A percentile compares a stretch with the other conserved stretches of the same genome.
Evolutionary conservation across 1,139 yeast genomes (phyloP).

Genomic region (Debaryomycetaceae sp.): DNA sequence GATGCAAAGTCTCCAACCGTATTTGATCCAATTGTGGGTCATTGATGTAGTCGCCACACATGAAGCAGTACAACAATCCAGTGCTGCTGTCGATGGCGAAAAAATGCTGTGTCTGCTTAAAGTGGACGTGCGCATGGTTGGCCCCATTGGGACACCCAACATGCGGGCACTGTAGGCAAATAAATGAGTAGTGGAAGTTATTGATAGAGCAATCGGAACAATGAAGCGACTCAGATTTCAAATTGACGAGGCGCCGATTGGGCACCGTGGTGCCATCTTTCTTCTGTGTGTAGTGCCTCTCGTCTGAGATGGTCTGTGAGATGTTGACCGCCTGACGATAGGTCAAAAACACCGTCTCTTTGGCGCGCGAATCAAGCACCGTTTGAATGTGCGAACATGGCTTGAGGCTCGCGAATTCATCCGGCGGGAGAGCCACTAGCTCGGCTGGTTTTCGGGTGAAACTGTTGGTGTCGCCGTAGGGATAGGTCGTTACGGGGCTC

Average conservation of each 20-base stretch:
- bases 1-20: slow-evolving; percentile 29
- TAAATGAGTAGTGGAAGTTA: slow-evolving; percentile 50
- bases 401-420: slow-evolving; percentile 27
- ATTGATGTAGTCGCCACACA: slow-evolving; percentile 68
- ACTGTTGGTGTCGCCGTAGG: slow-evolving; percentile 1
- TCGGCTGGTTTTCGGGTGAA: slow-evolving; percentile 9
- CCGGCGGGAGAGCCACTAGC: slow-evolving; percentile 23
- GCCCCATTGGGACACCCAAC: slow-evolving; percentile 60
- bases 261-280: slow-evolving; percentile 31
- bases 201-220: slow-evolving; percentile 49
- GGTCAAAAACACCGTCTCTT: slow-evolving; percentile 53
- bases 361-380: slow-evolving; percentile 51
- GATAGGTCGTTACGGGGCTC: no score
- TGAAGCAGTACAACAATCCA: slow-evolving; percentile 70
- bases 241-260: slow-evolving; percentile 26
- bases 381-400: slow-evolving; percentile 55
- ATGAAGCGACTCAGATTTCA: slow-evolving; percentile 40
- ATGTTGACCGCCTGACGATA: slow-evolving; percentile 56
- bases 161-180: slow-evolving; percentile 79
- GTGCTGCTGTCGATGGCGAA: slow-evolving; percentile 63
- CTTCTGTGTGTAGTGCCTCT: slow-evolving; percentile 21
- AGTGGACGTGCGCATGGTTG: slow-evolving; percentile 61
- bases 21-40: slow-evolving; percentile 54
- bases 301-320: slow-evolving; percentile 24
- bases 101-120: slow-evolving; percentile 57